A percentile compares a stretch with the other conserved stretches of the same genome.
Conservation (phyloP, 2,329 filamentous ascomycete genomes). For the Colletotrichum tamarilloi region DNA sequence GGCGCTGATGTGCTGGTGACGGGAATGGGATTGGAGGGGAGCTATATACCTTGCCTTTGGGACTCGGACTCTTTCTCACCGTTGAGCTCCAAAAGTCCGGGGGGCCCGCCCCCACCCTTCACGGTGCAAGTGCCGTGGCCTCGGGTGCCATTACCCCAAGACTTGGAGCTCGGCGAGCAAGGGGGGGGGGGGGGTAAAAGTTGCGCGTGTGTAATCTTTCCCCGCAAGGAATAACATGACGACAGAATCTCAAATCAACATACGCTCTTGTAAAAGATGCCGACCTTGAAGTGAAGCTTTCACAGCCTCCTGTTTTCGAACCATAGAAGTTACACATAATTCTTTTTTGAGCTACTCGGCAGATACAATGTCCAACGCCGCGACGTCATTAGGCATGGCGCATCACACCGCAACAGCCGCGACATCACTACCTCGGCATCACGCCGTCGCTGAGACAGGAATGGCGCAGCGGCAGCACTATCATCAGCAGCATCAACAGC, state of each 20-base stretch:
- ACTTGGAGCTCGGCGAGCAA: background rate
- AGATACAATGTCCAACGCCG: too few relatives aligned
- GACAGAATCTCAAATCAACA: constrained; percentile 10
- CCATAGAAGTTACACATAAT: too few relatives aligned
- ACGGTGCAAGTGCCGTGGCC: constrained; percentile 1
- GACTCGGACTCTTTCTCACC: background rate
- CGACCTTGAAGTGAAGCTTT: too few relatives aligned
- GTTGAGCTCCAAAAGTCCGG: constrained; percentile 1
- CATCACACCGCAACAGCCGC: constrained; percentile 5
- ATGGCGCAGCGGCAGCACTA: background rate
- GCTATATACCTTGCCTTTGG: too few relatives aligned
- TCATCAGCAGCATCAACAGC: too few relatives aligned
- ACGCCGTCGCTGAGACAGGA: constrained; percentile 12
- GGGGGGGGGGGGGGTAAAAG: background rate
- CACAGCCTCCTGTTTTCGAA: too few relatives aligned
- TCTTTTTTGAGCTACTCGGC: too few relatives aligned
- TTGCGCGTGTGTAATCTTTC: constrained; percentile 8
- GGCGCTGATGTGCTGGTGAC: too few relatives aligned
- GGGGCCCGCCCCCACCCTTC: background rate
- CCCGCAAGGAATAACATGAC: constrained; percentile 32
- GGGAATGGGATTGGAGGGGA: too few relatives aligned
- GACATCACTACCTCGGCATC: background rate
- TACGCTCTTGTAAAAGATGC: too few relatives aligned
- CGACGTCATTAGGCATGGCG: background rate
- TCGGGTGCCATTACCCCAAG: background rate